Percentiles rank a stretch among this genome's conserved stretches.
phyloP scores from a whole-genome alignment of 2,329 filamentous ascomycete genomes.

The Penicillium sp. region DNA sequence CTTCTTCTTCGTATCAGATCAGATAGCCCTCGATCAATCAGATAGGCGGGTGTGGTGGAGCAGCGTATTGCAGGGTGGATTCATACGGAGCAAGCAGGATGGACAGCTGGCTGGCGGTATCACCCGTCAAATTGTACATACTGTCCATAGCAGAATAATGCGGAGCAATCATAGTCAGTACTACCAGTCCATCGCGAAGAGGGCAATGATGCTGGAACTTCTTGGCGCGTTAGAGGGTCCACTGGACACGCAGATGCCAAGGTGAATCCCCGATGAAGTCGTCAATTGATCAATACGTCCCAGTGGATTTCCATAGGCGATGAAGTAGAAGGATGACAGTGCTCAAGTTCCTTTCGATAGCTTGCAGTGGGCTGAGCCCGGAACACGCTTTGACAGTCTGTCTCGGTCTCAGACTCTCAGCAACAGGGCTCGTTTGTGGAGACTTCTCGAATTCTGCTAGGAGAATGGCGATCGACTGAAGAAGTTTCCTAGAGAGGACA shows the following conservation, averaged over 20 bases:
- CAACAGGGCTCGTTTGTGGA: neutral
- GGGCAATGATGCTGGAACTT: neutral
- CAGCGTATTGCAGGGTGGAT: conserved; percentile 13
- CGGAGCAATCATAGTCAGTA: neutral
- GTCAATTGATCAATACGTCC: too few species aligned
- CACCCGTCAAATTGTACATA: neutral
- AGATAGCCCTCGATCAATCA: conserved; percentile 18
- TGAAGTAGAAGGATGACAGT: neutral
- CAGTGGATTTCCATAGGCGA: too few species aligned
- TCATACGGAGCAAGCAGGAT: neutral
- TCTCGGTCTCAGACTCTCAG: neutral
- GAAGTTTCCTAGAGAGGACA: conserved; percentile 1
- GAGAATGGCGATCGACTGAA: neutral
- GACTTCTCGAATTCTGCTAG: neutral
- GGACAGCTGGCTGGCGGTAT: neutral
- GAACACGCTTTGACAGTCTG: neutral
- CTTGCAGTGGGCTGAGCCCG: neutral
- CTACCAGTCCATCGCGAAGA: too few species aligned
- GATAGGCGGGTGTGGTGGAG: conserved; percentile 15
- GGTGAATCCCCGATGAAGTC: neutral
- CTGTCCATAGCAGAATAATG: neutral
- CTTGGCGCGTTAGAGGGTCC: neutral
- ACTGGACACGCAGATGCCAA: neutral
- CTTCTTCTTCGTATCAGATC: conserved; percentile 8
- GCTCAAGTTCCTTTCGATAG: neutral